A percentile compares a stretch with the other conserved stretches of the same genome.
These are phyloP conservation scores for Camelina sativa DNA, from an alignment of 345 rosid species.

Conservation along the genomic window DNA sequence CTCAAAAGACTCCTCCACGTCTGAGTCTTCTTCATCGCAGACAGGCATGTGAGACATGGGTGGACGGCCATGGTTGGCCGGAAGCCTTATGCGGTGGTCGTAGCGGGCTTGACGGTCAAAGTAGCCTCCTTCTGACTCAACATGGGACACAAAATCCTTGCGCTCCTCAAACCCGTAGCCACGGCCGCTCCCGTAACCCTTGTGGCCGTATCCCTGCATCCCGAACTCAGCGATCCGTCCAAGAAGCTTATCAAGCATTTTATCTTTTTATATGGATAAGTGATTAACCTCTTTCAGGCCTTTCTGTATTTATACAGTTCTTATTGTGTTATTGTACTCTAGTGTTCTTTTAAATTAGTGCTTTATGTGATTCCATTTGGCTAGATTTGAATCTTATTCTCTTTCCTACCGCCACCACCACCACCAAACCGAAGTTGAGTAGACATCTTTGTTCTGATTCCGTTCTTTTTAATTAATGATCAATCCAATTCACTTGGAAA, in stretches of 20 bases:
- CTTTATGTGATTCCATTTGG: conserved; percentile 5
- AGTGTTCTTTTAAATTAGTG: neutral
- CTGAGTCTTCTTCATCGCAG: conserved; percentile 38
- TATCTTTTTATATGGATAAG: conserved; percentile 6
- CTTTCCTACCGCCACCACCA: conserved; percentile 23
- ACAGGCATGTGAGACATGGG: conserved; percentile 37
- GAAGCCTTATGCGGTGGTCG: conserved; percentile 31
- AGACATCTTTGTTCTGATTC: conserved; percentile 40
- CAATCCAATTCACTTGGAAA: conserved; percentile 11
- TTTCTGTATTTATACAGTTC: conserved; percentile 18
- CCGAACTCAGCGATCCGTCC: conserved; percentile 12
- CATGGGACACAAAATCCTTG: conserved; percentile 25
- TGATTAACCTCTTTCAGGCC: conserved; percentile 8
- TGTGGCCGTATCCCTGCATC: too few species aligned
- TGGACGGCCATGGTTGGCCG: conserved; percentile 38
- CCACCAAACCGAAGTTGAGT: conserved; percentile 39
- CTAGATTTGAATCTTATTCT: conserved; percentile 40
- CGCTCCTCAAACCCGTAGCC: conserved; percentile 33
- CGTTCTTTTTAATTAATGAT: neutral
- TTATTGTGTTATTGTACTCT: neutral
- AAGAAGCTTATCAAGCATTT: conserved; percentile 33
- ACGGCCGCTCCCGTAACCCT: neutral
- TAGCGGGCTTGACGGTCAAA: conserved; percentile 29
- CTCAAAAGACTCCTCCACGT: conserved; percentile 29
- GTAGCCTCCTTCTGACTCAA: conserved; percentile 29